Base-by-base conservation (phyloP, 2,329 filamentous ascomycete genomes). In the Penicillium sclerotiorum region DNA sequence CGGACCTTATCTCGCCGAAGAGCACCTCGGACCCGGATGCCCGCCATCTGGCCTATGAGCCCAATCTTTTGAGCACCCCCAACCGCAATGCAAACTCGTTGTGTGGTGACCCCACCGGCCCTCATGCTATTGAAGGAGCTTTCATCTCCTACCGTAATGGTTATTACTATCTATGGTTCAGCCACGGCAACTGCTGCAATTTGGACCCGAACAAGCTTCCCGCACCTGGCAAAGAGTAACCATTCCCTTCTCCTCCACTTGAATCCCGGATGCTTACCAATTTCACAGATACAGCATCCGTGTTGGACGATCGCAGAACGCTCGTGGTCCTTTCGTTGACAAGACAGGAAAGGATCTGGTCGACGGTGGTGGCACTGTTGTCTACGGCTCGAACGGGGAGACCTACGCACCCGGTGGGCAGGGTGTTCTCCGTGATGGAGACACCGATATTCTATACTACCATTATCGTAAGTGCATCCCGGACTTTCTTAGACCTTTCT, bases 361-460 rank as follows among this genome's bases (percentile, higher is more conserved):
- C 1, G 60, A 75, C 2, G 79, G 79, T 37, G 85, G 85, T 8
- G 86, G 86, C 0, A 83, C 80, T 0, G 71, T 80, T 1, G 77
- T 89, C 1, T 77, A 88, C 1, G 77, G 77, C 47, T 80, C 76
- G 3, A 84, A 88, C 53, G 80, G 70, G 9, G 79, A 73, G 21
- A 77, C 86, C 0, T 88, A 87, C 59, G 85, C 81, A 13, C 85
- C 85, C 8, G 86, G 85, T 38, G 84, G 84, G 1, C 84, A 88
- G 61, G 82, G 80, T 15, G 76, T 87, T 1, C 78, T 80, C 53
- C 70, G 72, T 1, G 82, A 85, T 51, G 58, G 53, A 8, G 52
- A 56, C 6, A 57, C 49, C 3, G 67, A 70, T 40, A 53, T 66
- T 18, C 60, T 70, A 4, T 70, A 68, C 47, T 70, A 70, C 43